These are phyloP conservation scores for Phyllachora maydis DNA, from an alignment of 2,329 filamentous ascomycete genomes.

Conservation along the genomic window DNA sequence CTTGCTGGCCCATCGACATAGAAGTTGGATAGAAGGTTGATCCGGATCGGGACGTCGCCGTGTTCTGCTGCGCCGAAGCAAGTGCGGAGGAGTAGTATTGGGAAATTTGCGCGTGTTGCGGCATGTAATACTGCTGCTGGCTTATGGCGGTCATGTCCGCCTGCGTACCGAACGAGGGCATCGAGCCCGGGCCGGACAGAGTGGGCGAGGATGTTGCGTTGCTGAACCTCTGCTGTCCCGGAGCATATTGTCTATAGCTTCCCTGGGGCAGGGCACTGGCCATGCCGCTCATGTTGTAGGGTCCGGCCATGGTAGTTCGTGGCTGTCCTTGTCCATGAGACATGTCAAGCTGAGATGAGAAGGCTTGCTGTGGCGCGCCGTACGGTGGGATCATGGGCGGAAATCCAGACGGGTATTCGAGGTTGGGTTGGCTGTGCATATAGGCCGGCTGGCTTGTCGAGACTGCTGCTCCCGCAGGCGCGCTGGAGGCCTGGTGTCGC, in stretches of 20 bases:
- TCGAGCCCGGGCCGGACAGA: conserved; percentile 4
- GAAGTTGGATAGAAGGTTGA: conserved; percentile 22
- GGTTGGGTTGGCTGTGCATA: conserved; percentile 6
- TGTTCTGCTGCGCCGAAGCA: conserved; percentile 13
- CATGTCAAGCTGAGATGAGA: conserved; percentile 21
- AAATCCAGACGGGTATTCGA: conserved; percentile 6
- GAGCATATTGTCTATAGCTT: conserved; percentile 16
- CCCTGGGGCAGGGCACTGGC: conserved; percentile 19
- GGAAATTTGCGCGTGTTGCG: conserved; percentile 19
- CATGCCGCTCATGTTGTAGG: conserved; percentile 27
- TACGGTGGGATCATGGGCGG: conserved; percentile 9
- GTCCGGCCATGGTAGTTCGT: conserved; percentile 12
- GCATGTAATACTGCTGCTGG: conserved; percentile 23
- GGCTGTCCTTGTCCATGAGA: conserved; percentile 10
- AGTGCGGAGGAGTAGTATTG: conserved; percentile 21
- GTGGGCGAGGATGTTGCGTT: conserved; percentile 8
- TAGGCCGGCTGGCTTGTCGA: conserved; percentile 3
- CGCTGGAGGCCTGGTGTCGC: conserved; percentile 6
- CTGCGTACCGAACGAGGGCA: conserved; percentile 17
- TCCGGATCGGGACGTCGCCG: conserved; percentile 14
- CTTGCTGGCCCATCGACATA: conserved; percentile 18
- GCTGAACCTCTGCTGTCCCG: conserved; percentile 12
- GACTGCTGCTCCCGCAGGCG: conserved; percentile 1
- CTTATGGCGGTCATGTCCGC: conserved; percentile 14
- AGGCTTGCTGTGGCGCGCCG: conserved; percentile 15